phyloP scores from a whole-genome alignment of 768 basidiomycete genomes.

The Suillus ampliporus region DNA sequence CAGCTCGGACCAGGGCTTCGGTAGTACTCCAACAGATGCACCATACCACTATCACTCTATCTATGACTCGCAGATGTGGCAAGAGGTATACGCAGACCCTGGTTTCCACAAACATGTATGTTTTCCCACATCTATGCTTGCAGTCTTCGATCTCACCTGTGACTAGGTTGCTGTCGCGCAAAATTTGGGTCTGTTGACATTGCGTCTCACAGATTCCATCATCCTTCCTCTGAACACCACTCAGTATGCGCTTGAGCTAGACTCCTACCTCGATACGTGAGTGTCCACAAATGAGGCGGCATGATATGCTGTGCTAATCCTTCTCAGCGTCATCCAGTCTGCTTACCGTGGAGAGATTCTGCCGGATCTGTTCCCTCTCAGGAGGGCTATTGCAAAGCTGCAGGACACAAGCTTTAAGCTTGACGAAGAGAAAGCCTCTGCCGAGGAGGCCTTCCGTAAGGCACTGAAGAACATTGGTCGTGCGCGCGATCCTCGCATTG shows the following conservation, averaged over 20 bases:
- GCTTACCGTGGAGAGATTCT: constrained; percentile 24
- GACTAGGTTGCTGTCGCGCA: constrained; percentile 68
- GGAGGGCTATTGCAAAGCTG: constrained; percentile 51
- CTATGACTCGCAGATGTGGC: constrained; percentile 76
- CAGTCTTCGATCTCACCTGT: neutral
- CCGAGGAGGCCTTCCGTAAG: constrained; percentile 56
- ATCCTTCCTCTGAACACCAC: constrained; percentile 79
- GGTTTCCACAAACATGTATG: constrained; percentile 66
- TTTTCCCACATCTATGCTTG: constrained; percentile 1
- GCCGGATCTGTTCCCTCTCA: constrained; percentile 48
- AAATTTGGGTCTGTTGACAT: constrained; percentile 63
- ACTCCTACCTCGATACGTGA: constrained; percentile 64
- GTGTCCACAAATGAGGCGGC: constrained; percentile 31
- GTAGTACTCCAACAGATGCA: constrained; percentile 53
- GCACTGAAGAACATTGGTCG: constrained; percentile 43
- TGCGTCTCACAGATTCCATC: constrained; percentile 68
- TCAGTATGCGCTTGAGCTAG: constrained; percentile 73
- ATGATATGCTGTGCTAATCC: constrained; percentile 22
- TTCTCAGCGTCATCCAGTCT: constrained; percentile 56
- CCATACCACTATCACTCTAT: constrained; percentile 80
- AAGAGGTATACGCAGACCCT: constrained; percentile 77
- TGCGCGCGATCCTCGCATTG: neutral
- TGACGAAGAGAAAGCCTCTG: constrained; percentile 62
- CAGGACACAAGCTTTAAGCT: constrained; percentile 58
- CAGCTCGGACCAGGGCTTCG: constrained; percentile 40